Base-by-base conservation (phyloP, 1,284 basidiomycete genomes). In the Caloboletus firmus region DNA sequence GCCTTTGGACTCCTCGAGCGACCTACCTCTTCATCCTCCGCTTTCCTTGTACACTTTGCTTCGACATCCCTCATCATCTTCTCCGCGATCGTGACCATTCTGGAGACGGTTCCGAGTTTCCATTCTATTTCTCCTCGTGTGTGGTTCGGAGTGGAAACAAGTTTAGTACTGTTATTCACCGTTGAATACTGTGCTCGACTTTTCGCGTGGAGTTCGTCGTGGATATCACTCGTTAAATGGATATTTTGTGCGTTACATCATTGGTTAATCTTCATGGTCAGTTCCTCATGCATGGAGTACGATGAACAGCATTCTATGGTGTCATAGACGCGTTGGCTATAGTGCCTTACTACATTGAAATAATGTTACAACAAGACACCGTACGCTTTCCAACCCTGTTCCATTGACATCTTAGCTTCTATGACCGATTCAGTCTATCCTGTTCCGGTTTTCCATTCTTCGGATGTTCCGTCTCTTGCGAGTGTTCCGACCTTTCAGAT, bases 401-500 rank as follows among this genome's bases (percentile, higher is more conserved):
- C 18, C 3, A 17, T 26, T 52, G 22, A 15, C 32, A 26, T n/a
- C 42, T 51, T 43, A 51, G 5, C 37, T 34, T 41, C 28, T 28
- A 48, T 52, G 5, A 42, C n/a, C 37, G 18, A 35, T 58, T 6
- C 54, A 91, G 87, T 85, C 89, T 12, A 86, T 89, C 36, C 76
- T 93, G 53, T 95, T 95, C 73, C 82, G 93, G 24, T 95, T 95
- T 70, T 93, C 91, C 1, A 95, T 95, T 56, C 75, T 90, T 46
- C 77, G 87, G 36, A 92, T 90, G 68, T 92, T 93, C 68, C 84
- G 92, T 36, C 79, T 95, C 0, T 70, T 95, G 26, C 83, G 93
- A 18, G 91, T 95, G 11, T 95, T 95, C 72, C 78, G 89, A 41
- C 91, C 93, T 1, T 95, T 95, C 79, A 83, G 85, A 55, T 87